Evolutionary conservation across 2,329 filamentous ascomycete species (phyloP).

Genomic region (Leptographium wingfieldii): DNA sequence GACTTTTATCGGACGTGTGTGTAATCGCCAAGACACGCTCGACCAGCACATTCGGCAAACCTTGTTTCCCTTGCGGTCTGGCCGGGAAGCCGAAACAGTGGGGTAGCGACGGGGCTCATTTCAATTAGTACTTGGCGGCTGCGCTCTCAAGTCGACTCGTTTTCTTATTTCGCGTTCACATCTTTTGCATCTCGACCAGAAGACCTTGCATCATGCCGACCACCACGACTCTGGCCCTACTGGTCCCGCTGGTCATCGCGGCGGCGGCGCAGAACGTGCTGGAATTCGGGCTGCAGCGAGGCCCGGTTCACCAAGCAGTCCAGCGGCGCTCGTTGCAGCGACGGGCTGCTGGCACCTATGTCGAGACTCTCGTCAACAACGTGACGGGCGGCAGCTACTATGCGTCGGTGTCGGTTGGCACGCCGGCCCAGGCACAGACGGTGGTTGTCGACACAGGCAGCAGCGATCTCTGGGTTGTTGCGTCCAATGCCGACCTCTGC

Average conservation of each 20-base stretch:
- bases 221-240: neutral
- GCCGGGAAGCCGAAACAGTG: too few species aligned
- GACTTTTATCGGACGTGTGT: too few species aligned
- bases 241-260: constrained; percentile 1
- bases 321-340: constrained; percentile 9
- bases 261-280: constrained; percentile 9
- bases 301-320: constrained; percentile 8
- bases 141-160: neutral
- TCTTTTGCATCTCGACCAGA: too few species aligned
- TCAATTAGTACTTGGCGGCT: too few species aligned
- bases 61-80: too few species aligned
- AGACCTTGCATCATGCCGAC: neutral
- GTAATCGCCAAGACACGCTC: too few species aligned
- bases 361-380: constrained; percentile 37
- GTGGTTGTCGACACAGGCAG: constrained; percentile 51
- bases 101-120: too few species aligned
- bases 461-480: constrained; percentile 48
- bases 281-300: constrained; percentile 12
- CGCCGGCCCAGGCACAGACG: constrained; percentile 39
- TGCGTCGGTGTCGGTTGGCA: constrained; percentile 44
- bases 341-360: constrained; percentile 17
- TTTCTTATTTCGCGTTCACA: neutral
- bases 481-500: constrained; percentile 26
- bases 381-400: constrained; percentile 43
- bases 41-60: too few species aligned